Evolutionary conservation across 2,329 filamentous ascomycete species (phyloP).

Genomic region (Fusarium globosum): DNA sequence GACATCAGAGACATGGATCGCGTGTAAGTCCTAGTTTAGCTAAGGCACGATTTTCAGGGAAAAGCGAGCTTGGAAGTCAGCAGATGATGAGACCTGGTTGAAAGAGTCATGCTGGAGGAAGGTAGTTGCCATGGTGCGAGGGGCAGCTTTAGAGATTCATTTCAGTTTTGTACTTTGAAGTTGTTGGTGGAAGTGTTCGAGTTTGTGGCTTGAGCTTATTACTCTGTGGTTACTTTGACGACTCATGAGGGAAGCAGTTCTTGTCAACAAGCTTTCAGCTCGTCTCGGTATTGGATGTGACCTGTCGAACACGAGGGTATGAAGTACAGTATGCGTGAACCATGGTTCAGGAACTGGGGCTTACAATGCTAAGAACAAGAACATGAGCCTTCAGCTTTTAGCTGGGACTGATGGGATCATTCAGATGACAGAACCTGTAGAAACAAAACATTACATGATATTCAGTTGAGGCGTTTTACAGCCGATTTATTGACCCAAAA

Average conservation of each 20-base stretch:
- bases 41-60: not conserved
- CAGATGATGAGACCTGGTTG: not conserved
- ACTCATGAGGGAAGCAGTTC: not conserved
- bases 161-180: not conserved
- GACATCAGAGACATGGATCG: constrained; percentile 10
- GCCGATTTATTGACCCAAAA: not conserved
- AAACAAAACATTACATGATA: not conserved
- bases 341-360: not conserved
- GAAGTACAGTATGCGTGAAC: not conserved
- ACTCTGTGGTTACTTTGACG: not conserved
- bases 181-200: not conserved
- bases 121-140: not conserved
- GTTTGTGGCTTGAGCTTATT: not conserved
- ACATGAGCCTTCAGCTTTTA: not conserved
- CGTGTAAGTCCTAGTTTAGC: constrained; percentile 10
- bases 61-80: not conserved
- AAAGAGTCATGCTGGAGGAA: not conserved
- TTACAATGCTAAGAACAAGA: not conserved
- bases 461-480: not conserved
- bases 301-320: not conserved
- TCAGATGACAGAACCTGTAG: too few species aligned
- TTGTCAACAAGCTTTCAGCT: not conserved
- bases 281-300: not conserved
- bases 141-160: not conserved
- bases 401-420: not conserved